phyloP scores from a whole-genome alignment of 768 basidiomycete genomes.

The Sporobolomyces pararoseus region DNA sequence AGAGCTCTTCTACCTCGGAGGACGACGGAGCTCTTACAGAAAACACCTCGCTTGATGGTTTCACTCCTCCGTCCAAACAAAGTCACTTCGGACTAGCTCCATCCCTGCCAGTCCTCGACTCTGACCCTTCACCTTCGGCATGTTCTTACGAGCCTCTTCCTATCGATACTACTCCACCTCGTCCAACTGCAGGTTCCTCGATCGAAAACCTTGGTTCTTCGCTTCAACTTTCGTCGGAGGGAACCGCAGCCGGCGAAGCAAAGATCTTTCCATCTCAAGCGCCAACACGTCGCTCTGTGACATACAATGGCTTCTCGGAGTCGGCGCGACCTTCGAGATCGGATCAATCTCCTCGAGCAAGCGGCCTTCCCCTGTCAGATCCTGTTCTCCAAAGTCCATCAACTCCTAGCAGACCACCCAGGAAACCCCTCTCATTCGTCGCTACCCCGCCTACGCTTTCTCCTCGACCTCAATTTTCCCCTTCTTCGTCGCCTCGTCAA shows the following conservation, averaged over 20 bases:
- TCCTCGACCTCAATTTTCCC: not conserved
- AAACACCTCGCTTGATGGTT: not conserved
- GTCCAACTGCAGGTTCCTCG: not conserved
- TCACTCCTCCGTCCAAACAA: not conserved
- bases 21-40: constrained; percentile 1
- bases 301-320: no score
- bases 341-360: no score
- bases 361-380: no score
- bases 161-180: constrained; percentile 3
- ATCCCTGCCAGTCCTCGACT: not conserved
- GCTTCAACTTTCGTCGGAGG: no score
- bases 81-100: not conserved
- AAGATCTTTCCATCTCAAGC: no score
- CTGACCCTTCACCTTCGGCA: not conserved
- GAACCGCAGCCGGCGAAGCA: no score
- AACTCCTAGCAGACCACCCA: not conserved
- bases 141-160: not conserved
- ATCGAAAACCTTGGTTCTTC: no score
- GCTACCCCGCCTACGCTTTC: not conserved
- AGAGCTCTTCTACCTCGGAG: not conserved
- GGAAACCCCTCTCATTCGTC: not conserved
- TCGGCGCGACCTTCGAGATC: no score
- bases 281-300: no score
- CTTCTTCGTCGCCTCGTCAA: not conserved
- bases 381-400: no score